phyloP scores from a whole-genome alignment of 805 yeast species.

The Candida broadrunensis region DNA sequence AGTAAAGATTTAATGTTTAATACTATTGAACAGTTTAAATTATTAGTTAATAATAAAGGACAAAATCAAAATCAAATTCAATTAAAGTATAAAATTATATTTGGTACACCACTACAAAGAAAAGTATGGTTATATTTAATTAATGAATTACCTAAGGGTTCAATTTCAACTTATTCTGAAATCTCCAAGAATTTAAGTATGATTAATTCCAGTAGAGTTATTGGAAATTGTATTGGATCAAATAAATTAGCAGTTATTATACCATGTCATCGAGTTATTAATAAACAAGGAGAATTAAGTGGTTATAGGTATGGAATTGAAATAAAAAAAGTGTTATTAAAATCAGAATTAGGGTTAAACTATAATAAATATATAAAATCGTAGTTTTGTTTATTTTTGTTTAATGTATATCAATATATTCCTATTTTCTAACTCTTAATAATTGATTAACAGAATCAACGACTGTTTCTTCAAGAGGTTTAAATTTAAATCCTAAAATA shows the following conservation, averaged over 20 bases:
- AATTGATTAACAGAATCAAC: constrained; percentile 37
- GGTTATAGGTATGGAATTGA: constrained; percentile 39
- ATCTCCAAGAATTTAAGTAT: constrained; percentile 28
- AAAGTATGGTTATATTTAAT: constrained; percentile 35
- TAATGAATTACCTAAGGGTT: constrained; percentile 22
- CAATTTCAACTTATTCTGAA: constrained; percentile 26
- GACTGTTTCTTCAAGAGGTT: constrained; percentile 32
- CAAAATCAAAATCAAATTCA: neutral
- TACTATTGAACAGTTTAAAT: neutral
- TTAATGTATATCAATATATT: neutral
- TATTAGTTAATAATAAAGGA: neutral
- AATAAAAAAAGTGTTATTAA: constrained; percentile 24
- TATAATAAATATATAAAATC: neutral
- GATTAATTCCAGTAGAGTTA: constrained; percentile 28
- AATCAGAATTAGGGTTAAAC: constrained; percentile 15
- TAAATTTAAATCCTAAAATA: constrained; percentile 32
- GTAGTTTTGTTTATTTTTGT: neutral
- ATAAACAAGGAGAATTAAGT: constrained; percentile 24
- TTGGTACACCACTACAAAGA: constrained; percentile 39
- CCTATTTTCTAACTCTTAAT: neutral
- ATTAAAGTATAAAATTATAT: constrained; percentile 15
- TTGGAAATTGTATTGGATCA: constrained; percentile 40
- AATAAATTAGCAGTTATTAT: constrained; percentile 37
- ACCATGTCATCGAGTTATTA: constrained; percentile 44
- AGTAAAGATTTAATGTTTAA: constrained; percentile 1